Base-by-base conservation (phyloP, 1,284 basidiomycete genomes). In the Microbotryomycetes sp. region DNA sequence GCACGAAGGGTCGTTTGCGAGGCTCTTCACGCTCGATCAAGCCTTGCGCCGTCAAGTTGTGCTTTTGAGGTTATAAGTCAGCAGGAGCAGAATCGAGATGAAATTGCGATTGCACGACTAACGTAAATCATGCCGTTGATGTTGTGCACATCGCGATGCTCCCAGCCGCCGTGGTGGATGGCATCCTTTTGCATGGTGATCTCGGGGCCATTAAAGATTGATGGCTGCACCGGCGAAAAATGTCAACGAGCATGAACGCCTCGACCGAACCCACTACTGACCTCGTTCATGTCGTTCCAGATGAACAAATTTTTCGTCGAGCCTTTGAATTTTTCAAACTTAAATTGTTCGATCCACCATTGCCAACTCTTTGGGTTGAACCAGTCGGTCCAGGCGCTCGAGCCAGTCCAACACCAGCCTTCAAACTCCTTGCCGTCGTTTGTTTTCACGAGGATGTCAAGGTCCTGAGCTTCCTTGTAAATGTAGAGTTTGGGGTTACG, bases 221-320 rank as follows among this genome's bases (percentile, higher is more conserved):
- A 87, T 1, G 94, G 94, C 89, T 92, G 68, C 22, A 54, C 26
- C 50, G 49, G n/a, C 62, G 67, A 62, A n/a, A n/a, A 53, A 56
- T 54, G 31, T 53, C 22, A 45, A 54, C 26, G 45, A 23, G 23
- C 29, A n/a, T 19, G 28, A n/a, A n/a, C n/a, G n/a, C n/a, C n/a
- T n/a, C n/a, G n/a, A n/a, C n/a, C n/a, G n/a, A n/a, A 55, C 3
- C 72, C 77, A n/a, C n/a, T 14, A 6, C 59, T 19, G 54, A 87
- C 88, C 82, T 97, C 94, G 74, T 97, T 97, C 94, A 98, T 98
- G 75, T 98, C 94, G 76, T 97, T 97, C 92, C 93, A 97, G 64
- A 97, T 89, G 73, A 86, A 87, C 12, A 97, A 82, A 70, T 86
- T 84, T 52, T 85, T 83, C 1, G 89, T 89, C 67, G 77, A 79